phyloP scores from a whole-genome alignment of 352 stramenopile genomes.

The Pythium monospermum region DNA sequence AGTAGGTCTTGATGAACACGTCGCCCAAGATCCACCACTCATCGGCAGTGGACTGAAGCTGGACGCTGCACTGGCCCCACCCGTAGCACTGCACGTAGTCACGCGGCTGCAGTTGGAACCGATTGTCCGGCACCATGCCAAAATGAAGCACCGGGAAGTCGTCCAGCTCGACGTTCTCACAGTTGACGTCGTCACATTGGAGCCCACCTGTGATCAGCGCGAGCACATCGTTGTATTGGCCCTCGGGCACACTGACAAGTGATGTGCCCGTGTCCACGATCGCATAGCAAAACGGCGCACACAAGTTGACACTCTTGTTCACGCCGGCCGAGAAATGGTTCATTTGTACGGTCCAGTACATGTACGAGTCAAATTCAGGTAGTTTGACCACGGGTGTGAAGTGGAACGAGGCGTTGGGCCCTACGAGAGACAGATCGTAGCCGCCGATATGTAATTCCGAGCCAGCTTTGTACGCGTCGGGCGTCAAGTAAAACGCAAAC shows the following conservation, averaged over 20 bases:
- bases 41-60: slow-evolving; percentile 71
- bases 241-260: slow-evolving; percentile 74
- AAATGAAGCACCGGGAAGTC: slow-evolving; percentile 73
- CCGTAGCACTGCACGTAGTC: slow-evolving; percentile 79
- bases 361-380: slow-evolving; percentile 68
- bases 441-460: slow-evolving; percentile 82
- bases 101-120: slow-evolving; percentile 71
- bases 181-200: slow-evolving; percentile 65
- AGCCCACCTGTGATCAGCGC: slow-evolving; percentile 52
- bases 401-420: slow-evolving; percentile 79
- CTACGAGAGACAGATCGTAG: slow-evolving; percentile 80
- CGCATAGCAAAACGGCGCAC: slow-evolving; percentile 75
- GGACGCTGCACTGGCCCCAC: slow-evolving; percentile 70
- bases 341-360: slow-evolving; percentile 86
- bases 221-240: slow-evolving; percentile 61
- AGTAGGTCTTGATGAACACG: slow-evolving; percentile 90
- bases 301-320: slow-evolving; percentile 42
- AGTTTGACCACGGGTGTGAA: slow-evolving; percentile 85
- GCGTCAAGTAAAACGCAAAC: slow-evolving; percentile 87
- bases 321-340: slow-evolving; percentile 39
- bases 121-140: slow-evolving; percentile 80
- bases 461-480: slow-evolving; percentile 55
- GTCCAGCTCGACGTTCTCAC: slow-evolving; percentile 36
- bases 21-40: slow-evolving; percentile 89
- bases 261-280: slow-evolving; percentile 89